Conservation (phyloP, 2,329 filamentous ascomycete species). For the Tolypocladium pustulatum region DNA sequence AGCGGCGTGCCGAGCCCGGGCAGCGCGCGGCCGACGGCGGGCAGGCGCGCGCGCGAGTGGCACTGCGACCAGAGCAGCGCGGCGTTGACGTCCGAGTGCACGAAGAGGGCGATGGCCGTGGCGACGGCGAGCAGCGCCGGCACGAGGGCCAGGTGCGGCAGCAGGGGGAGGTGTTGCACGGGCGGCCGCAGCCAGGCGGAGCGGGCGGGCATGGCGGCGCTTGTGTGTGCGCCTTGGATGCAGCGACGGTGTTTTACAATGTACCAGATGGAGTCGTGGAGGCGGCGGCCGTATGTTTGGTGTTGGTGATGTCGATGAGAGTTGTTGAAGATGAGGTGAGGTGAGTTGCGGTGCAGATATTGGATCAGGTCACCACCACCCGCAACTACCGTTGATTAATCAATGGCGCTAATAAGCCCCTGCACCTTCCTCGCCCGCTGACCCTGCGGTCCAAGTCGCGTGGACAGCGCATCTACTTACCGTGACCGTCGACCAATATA, state of each 20-base stretch:
- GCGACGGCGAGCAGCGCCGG: slow-evolving; percentile 34
- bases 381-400: too few relatives aligned
- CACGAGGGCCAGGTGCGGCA: slow-evolving; percentile 40
- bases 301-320: not conserved
- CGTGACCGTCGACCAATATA: too few relatives aligned
- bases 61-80: slow-evolving; percentile 44
- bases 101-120: slow-evolving; percentile 30
- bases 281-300: not conserved
- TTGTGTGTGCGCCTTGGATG: not conserved
- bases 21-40: slow-evolving; percentile 27
- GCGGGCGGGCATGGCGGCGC: not conserved
- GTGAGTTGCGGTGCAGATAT: not conserved
- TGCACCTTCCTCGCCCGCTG: not conserved
- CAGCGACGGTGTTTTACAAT: not conserved
- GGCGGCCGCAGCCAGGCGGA: slow-evolving; percentile 22
- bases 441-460: not conserved
- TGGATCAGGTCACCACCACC: not conserved
- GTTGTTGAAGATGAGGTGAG: not conserved
- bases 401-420: not conserved
- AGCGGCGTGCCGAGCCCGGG: slow-evolving; percentile 33
- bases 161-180: slow-evolving; percentile 41
- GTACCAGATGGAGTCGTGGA: not conserved
- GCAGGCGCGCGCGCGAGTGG: slow-evolving; percentile 34
- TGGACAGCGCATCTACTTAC: not conserved
- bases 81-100: slow-evolving; percentile 38